phyloP scores from a whole-genome alignment of 2,329 filamentous ascomycete genomes.

The Trichoderma aggressivum region DNA sequence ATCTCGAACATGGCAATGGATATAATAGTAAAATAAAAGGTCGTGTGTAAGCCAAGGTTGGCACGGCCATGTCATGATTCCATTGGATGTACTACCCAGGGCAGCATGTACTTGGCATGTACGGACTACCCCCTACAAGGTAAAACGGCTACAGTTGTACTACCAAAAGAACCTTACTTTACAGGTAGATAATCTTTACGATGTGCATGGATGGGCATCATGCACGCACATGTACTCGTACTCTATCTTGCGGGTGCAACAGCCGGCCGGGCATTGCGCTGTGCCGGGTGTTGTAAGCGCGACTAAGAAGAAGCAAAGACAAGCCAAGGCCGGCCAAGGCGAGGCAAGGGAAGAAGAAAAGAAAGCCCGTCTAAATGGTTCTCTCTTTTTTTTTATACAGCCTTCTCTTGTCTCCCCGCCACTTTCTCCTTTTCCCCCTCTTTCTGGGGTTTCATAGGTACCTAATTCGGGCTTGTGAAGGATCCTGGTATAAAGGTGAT shows the following conservation, averaged over 20 bases:
- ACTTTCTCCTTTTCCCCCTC: background rate
- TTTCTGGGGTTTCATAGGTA: background rate
- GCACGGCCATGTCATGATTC: too few species aligned
- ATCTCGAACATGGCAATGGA: background rate
- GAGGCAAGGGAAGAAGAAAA: background rate
- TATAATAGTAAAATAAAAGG: too few species aligned
- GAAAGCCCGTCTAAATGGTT: background rate
- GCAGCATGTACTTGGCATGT: too few species aligned
- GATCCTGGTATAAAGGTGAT: too few species aligned
- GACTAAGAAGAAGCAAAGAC: background rate
- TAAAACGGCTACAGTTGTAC: too few species aligned
- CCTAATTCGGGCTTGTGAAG: background rate
- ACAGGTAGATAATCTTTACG: too few species aligned
- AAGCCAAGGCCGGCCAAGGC: background rate
- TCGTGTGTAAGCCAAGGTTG: too few species aligned
- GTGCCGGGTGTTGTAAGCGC: background rate
- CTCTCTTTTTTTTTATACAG: background rate
- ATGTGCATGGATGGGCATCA: too few species aligned
- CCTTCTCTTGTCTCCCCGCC: background rate
- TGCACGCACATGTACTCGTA: background rate
- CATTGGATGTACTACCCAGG: too few species aligned
- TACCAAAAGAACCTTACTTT: too few species aligned
- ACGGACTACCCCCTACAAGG: too few species aligned
- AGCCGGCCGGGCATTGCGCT: background rate
- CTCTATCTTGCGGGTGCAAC: background rate